Evolutionary conservation across 148 eudicot genomes (phyloP), one percentile per base, ranked within the genome.

Genomic region (Rhododendron molle): DNA sequence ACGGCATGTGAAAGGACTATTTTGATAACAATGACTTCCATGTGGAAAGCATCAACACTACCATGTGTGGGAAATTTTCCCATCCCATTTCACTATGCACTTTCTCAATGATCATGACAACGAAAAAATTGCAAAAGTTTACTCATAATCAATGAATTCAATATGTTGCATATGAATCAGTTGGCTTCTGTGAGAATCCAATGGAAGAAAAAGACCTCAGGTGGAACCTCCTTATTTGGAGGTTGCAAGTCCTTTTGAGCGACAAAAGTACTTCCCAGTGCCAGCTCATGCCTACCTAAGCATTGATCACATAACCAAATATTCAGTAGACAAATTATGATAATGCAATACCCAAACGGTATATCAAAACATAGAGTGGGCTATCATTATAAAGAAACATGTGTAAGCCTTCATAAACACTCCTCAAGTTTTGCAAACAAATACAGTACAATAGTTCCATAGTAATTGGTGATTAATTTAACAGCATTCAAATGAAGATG

Each of bases 201-300:
- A 62, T 6, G n/a, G 50, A 79, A 83, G 52, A 54, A 80, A 40
- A 87, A 54, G 23, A 96, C 99, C 99, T 94, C 91, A 14, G 99
- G 97, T 80, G 93, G 90, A 88, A 95, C 91, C 90, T 96, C 98
- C 86, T 92, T 90, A 83, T 88, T 88, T 85, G 96, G 99, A 84
- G 99, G 92, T 85, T 76, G 86, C 87, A 82, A 88, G 81, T 85
- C 88, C 81, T 88, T 90, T 81, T 87, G 90, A 36, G 89, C 89
- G 46, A 86, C 83, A 85, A 96, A 96, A 78, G 99, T 93, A 88
- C 86, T 92, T 83, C 99, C 98, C 89, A 96, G 91, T 83, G 83
- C 88, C 85, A 95, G 89, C 88, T 96, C 99, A 88, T 93, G 94
- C 87, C 95, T 94, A 87, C 89, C 98, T 95, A 86, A 67, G 85